phyloP scores from a whole-genome alignment of 2,329 filamentous ascomycete species.

The Calonectria pauciramosa region DNA sequence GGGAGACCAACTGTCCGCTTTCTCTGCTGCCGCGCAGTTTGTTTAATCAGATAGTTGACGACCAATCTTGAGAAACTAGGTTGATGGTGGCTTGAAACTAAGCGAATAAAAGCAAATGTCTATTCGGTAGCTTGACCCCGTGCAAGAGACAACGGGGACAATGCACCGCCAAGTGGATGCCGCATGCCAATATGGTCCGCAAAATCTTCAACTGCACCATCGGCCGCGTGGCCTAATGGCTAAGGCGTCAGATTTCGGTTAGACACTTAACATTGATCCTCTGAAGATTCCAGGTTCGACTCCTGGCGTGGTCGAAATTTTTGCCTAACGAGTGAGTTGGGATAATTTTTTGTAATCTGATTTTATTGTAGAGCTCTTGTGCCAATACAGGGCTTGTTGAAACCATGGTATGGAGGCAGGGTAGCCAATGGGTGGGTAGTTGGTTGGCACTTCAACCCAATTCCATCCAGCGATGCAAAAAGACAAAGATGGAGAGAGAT shows the following conservation, averaged over 20 bases:
- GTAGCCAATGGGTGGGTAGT: background rate
- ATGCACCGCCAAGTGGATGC: background rate
- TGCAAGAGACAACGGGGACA: background rate
- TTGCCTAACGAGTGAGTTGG: background rate
- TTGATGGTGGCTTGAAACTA: no score
- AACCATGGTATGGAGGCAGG: background rate
- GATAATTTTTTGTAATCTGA: background rate
- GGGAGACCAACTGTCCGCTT: no score
- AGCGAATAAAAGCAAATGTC: no score
- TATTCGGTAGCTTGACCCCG: no score
- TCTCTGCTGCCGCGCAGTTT: no score
- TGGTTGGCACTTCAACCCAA: background rate
- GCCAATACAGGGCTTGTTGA: background rate
- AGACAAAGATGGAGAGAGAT: no score
- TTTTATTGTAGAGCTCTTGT: background rate
- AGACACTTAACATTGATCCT: background rate
- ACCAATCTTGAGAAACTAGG: no score
- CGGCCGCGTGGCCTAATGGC: conserved; percentile 10
- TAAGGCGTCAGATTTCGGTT: conserved; percentile 15
- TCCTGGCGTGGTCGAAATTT: conserved; percentile 5
- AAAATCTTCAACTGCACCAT: background rate
- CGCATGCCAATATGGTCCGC: background rate
- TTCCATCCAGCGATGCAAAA: no score
- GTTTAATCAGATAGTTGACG: no score
- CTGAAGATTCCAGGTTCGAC: conserved; percentile 11